Conservation (phyloP, 495 filamentous ascomycete species). For the Daldinia decipiens region DNA sequence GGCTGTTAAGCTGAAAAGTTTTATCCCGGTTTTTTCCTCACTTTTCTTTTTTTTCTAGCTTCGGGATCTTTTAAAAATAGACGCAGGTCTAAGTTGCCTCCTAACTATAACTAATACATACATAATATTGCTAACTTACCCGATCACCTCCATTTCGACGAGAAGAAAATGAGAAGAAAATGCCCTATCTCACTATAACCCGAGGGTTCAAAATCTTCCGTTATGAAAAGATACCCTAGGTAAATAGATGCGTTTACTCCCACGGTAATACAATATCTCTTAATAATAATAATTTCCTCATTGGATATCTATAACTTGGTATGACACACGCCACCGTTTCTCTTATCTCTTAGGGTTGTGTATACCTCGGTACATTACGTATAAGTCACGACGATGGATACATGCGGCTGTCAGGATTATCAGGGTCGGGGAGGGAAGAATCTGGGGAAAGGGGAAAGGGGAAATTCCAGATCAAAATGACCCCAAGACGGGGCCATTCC, state of each 20-base stretch:
- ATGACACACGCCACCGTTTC: conserved; percentile 9
- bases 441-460: conserved; percentile 39
- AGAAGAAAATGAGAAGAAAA: not conserved
- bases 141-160: not conserved
- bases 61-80: not conserved
- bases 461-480: conserved; percentile 23
- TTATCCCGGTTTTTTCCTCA: conserved; percentile 25
- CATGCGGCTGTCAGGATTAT: conserved; percentile 31
- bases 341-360: conserved; percentile 6
- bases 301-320: conserved; percentile 23
- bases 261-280: not conserved
- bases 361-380: conserved; percentile 16
- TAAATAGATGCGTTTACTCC: not conserved
- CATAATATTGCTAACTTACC: not conserved
- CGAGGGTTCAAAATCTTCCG: not conserved
- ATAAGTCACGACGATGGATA: conserved; percentile 13
- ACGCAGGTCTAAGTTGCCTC: not conserved
- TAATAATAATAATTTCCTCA: conserved; percentile 25
- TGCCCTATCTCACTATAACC: not conserved
- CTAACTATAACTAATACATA: too few relatives aligned
- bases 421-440: conserved; percentile 22
- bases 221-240: not conserved
- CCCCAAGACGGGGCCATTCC: conserved; percentile 1
- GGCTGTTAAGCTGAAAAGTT: not conserved
- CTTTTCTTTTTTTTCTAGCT: not conserved